Evolutionary conservation across 371 early-diverging fungal species (phyloP).

Genomic region (Chytridiales sp.): DNA sequence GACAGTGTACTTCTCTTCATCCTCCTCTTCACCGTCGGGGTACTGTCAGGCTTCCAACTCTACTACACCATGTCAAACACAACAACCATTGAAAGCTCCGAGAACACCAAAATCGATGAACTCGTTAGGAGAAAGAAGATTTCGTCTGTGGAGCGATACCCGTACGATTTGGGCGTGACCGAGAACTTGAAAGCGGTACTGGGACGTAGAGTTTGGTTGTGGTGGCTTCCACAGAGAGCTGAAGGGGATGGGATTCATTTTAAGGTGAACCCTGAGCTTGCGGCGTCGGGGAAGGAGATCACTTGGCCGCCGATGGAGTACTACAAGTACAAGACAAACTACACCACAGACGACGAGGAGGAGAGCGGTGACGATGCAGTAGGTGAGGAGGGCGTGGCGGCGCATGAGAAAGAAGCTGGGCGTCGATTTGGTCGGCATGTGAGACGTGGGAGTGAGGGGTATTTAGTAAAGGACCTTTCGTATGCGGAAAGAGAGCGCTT

Average conservation of each 20-base stretch:
- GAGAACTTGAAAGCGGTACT: slow-evolving; percentile 40
- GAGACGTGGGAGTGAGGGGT: slow-evolving; percentile 52
- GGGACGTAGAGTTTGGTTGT: slow-evolving; percentile 51
- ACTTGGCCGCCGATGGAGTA: slow-evolving; percentile 61
- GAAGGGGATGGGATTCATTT: slow-evolving; percentile 71
- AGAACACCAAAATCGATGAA: slow-evolving; percentile 79
- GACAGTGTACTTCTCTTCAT: slow-evolving; percentile 67
- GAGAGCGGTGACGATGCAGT: slow-evolving; percentile 15
- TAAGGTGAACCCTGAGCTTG: slow-evolving; percentile 47
- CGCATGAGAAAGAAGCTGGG: neutral
- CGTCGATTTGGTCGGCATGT: slow-evolving; percentile 25
- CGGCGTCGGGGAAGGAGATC: neutral
- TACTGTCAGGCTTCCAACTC: slow-evolving; percentile 78
- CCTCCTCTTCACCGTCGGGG: slow-evolving; percentile 75
- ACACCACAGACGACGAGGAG: neutral
- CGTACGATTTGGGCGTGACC: slow-evolving; percentile 86
- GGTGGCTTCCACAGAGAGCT: slow-evolving; percentile 58
- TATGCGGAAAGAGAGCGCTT: too few relatives aligned
- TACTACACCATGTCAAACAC: slow-evolving; percentile 82
- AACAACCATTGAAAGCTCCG: slow-evolving; percentile 89
- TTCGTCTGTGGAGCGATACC: slow-evolving; percentile 62
- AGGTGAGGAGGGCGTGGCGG: neutral
- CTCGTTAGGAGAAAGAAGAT: slow-evolving; percentile 64
- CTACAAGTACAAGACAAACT: slow-evolving; percentile 43
- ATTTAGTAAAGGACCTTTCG: slow-evolving; percentile 42